A percentile compares a stretch with the other conserved stretches of the same genome.
Evolutionary conservation across 768 basidiomycete genomes (phyloP).

Genomic region (Pholiota molesta): DNA sequence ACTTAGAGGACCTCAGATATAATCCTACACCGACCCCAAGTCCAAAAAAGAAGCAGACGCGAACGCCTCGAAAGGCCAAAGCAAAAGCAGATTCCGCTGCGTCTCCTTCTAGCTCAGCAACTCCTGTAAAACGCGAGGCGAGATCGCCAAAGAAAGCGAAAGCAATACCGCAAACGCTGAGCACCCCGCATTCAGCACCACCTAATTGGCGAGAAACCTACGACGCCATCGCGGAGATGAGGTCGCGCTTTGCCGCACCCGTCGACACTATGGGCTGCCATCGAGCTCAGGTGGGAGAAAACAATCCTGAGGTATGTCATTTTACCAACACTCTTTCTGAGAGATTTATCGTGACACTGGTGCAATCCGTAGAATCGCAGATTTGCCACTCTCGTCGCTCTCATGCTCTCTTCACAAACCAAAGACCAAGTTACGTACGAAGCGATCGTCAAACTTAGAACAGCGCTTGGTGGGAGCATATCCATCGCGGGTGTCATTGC

Average conservation of each 20-base stretch:
- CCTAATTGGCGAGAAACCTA: conserved; percentile 71
- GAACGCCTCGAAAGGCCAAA: neutral
- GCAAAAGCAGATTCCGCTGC: neutral
- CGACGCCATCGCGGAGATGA: conserved; percentile 75
- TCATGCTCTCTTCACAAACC: conserved; percentile 96
- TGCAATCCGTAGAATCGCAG: conserved; percentile 63
- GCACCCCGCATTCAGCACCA: conserved; percentile 69
- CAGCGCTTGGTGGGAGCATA: conserved; percentile 77
- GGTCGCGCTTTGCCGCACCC: conserved; percentile 71
- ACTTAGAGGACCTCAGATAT: conserved; percentile 24
- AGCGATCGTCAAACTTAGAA: conserved; percentile 75
- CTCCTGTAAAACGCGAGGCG: conserved; percentile 28
- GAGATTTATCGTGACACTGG: neutral
- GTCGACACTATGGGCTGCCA: conserved; percentile 95
- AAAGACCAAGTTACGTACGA: conserved; percentile 89
- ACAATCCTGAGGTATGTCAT: conserved; percentile 61
- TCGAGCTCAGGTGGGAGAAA: conserved; percentile 63
- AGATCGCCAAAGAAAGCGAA: conserved; percentile 56
- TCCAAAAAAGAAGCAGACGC: conserved; percentile 11
- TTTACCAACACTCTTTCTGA: neutral
- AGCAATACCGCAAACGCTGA: conserved; percentile 54
- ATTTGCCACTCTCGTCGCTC: conserved; percentile 83
- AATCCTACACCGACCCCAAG: conserved; percentile 1
- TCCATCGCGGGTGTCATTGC: conserved; percentile 70
- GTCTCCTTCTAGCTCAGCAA: conserved; percentile 34